Evolutionary conservation across 148 eudicot species (phyloP).

Genomic region (Heliamphora exappendiculata): DNA sequence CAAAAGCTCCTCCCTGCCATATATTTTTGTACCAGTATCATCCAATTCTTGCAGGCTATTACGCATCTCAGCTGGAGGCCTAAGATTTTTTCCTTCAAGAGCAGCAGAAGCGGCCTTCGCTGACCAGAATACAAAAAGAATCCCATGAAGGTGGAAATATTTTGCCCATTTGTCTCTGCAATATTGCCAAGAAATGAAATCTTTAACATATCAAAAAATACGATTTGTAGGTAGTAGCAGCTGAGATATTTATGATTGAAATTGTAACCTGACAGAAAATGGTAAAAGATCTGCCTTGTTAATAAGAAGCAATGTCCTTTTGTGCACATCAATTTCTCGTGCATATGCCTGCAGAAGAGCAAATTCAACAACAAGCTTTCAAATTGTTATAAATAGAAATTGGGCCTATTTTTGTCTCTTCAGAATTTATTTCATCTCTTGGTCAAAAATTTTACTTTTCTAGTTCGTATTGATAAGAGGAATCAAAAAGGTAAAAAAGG

Average conservation of each 20-base stretch:
- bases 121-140: conserved; percentile 90
- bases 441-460: too few species aligned
- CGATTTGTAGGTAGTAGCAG: background rate
- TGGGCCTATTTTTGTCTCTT: too few species aligned
- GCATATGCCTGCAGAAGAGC: conserved; percentile 62
- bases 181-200: background rate
- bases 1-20: conserved; percentile 76
- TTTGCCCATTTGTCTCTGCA: conserved; percentile 82
- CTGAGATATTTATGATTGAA: background rate
- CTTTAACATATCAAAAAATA: background rate
- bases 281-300: conserved; percentile 97
- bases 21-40: conserved; percentile 55
- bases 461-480: too few species aligned
- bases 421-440: too few species aligned
- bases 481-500: too few species aligned
- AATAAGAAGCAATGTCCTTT: conserved; percentile 79
- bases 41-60: conserved; percentile 30
- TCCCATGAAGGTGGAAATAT: conserved; percentile 68
- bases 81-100: conserved; percentile 59
- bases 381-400: too few species aligned
- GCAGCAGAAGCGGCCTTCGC: conserved; percentile 97
- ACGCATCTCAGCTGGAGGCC: conserved; percentile 17
- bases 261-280: conserved; percentile 48
- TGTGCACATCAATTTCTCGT: conserved; percentile 77
- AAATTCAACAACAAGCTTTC: conserved; percentile 13